Base-by-base conservation (phyloP, 2,329 filamentous ascomycete species). In the Fusarium sp. region DNA sequence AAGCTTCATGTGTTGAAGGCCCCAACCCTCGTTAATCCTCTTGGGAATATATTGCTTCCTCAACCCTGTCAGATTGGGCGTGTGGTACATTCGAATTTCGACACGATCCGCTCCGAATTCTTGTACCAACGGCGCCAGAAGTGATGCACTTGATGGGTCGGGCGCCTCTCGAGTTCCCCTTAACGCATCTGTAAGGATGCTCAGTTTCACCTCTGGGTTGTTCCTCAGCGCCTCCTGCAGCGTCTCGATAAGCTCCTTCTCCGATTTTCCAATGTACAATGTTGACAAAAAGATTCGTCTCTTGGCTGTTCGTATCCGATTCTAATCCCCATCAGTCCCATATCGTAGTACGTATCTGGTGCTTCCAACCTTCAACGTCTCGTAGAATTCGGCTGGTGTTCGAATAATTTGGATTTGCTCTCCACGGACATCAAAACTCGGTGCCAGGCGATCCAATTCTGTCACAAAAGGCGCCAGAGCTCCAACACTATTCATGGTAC, bases 1-100 rank as follows among this genome's bases (percentile, higher is more conserved):
- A 1, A 99, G 83, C 84, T 99, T 99, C 95, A 99, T 99, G 76
- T 99, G 96, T 77, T 99, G 96, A 63, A 99, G 80, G 2, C 96
- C 96, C 96, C 96, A 99, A 19, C 96, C 96, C 80, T 99, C 96
- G 71, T 99, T 99, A 76, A 99, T 95, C 20, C 96, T 86, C 75
- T 88, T 92, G 0, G 96, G 96, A 3, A 98, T 88, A 69, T 92
- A 83, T 73, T 89, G 89, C 80, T 98, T 98, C 49, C 90, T 88
- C 57, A 96, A 72, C 0, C 96, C 96, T 4, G 92, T 97, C 67
- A 99, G 80, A 74, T 99, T 99, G 0, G 96, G 96, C 1, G 96
- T 99, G 79, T 99, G 96, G 76, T 96, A 99, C 94, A 99, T 96
- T 72, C 94, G 91, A 66, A 99, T 89, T 74, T 97, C 93, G 39